Evolutionary conservation across 176 grass and related monocot species (phyloP).

Genomic region (Aegilops speltoides): DNA sequence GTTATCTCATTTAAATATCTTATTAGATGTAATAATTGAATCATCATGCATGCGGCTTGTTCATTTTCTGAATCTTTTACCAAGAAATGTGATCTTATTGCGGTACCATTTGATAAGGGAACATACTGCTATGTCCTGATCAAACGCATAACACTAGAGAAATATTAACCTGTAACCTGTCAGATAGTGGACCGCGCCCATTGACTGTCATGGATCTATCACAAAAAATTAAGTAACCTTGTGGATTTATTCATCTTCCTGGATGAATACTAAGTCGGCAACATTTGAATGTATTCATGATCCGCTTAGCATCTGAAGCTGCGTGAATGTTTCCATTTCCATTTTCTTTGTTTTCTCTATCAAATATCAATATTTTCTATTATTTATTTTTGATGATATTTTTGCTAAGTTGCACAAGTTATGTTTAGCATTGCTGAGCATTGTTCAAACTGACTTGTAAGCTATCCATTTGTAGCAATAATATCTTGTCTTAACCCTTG

Average conservation of each 20-base stretch:
- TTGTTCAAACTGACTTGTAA: too few relatives aligned
- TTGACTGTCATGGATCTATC: not conserved
- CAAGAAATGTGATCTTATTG: not conserved
- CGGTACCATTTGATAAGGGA: not conserved
- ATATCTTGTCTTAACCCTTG: not conserved
- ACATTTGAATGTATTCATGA: not conserved
- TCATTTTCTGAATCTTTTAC: slow-evolving; percentile 27
- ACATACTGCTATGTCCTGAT: slow-evolving; percentile 10
- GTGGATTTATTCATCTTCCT: not conserved
- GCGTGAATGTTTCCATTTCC: not conserved
- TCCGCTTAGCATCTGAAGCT: not conserved
- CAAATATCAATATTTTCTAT: not conserved
- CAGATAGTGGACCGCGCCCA: not conserved
- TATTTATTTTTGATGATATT: not conserved
- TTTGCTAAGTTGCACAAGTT: not conserved
- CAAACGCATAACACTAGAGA: not conserved
- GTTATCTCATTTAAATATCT: slow-evolving; percentile 28
- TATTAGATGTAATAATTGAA: too few relatives aligned
- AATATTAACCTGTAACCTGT: not conserved
- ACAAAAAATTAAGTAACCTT: not conserved
- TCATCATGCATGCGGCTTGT: not conserved
- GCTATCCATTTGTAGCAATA: too few relatives aligned
- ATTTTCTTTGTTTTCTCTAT: not conserved
- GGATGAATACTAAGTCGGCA: not conserved
- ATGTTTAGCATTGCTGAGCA: not conserved